Evolutionary conservation across 805 yeast species (phyloP).

Genomic region (Ascoidea tarda): DNA sequence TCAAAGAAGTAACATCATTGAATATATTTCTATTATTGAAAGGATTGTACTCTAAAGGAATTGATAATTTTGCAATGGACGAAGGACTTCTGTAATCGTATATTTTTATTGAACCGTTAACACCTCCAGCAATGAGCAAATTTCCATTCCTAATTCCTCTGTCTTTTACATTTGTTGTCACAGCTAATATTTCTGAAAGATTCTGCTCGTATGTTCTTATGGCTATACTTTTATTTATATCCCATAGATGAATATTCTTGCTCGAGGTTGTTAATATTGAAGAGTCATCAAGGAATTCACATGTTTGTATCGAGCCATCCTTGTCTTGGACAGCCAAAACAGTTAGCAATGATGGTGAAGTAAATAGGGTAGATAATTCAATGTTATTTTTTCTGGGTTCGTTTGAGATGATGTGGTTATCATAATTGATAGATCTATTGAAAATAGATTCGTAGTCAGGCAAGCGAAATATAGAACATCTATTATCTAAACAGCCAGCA

Average conservation of each 20-base stretch:
- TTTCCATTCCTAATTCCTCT: conserved; percentile 12
- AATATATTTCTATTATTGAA: conserved; percentile 6
- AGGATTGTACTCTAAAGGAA: background rate
- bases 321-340: conserved; percentile 62
- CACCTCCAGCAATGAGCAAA: conserved; percentile 38
- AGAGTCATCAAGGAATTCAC: conserved; percentile 47
- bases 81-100: conserved; percentile 47
- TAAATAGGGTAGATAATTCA: no score
- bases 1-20: conserved; percentile 49
- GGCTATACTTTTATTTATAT: conserved; percentile 43
- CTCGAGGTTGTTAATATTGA: conserved; percentile 62
- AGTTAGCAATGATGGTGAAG: conserved; percentile 12
- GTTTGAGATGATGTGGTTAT: conserved; percentile 17
- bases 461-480: conserved; percentile 53
- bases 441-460: conserved; percentile 4
- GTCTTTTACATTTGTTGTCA: conserved; percentile 19
- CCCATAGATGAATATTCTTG: conserved; percentile 41
- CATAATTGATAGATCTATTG: conserved; percentile 2
- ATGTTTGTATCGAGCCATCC: conserved; percentile 65
- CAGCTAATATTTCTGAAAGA: conserved; percentile 53
- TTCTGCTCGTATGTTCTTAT: conserved; percentile 47
- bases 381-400: conserved; percentile 17
- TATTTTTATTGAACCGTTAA: conserved; percentile 49
- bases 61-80: conserved; percentile 32
- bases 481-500: conserved; percentile 72